phyloP scores from a whole-genome alignment of 1,284 basidiomycete species.

The Rhodofomes roseus region DNA sequence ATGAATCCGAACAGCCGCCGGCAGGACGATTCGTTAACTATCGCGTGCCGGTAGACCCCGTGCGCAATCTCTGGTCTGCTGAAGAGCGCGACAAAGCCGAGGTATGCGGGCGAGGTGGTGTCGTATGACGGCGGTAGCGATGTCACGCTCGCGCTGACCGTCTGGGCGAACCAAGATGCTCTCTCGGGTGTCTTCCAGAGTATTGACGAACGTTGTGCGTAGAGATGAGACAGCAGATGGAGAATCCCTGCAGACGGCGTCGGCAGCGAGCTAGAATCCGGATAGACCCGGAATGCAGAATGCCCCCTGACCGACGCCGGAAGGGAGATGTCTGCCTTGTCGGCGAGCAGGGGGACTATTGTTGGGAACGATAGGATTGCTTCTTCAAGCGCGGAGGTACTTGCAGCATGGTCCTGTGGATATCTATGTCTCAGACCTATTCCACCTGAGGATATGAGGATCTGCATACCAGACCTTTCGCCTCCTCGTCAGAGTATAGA shows the following conservation, averaged over 20 bases:
- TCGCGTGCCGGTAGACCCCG: conserved; percentile 71
- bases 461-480: conserved; percentile 41
- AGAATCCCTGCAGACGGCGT: conserved; percentile 40
- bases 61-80: conserved; percentile 37
- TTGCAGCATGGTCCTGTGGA: conserved; percentile 37
- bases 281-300: conserved; percentile 64
- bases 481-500: conserved; percentile 55
- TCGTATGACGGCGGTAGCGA: conserved; percentile 28
- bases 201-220: conserved; percentile 69
- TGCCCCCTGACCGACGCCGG: conserved; percentile 56
- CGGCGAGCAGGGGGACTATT: conserved; percentile 75
- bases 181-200: conserved; percentile 77
- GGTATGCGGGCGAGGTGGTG: conserved; percentile 33
- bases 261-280: conserved; percentile 41
- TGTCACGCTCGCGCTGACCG: conserved; percentile 34
- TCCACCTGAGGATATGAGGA: background rate
- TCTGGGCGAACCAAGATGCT: conserved; percentile 67
- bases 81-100: conserved; percentile 44
- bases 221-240: conserved; percentile 81
- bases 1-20: conserved; percentile 68
- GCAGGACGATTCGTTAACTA: conserved; percentile 64
- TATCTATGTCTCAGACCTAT: background rate
- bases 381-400: conserved; percentile 63
- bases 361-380: conserved; percentile 80
- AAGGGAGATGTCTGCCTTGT: conserved; percentile 74